phyloP scores from a whole-genome alignment of 2,329 filamentous ascomycete species.

The Fusarium devonianum region DNA sequence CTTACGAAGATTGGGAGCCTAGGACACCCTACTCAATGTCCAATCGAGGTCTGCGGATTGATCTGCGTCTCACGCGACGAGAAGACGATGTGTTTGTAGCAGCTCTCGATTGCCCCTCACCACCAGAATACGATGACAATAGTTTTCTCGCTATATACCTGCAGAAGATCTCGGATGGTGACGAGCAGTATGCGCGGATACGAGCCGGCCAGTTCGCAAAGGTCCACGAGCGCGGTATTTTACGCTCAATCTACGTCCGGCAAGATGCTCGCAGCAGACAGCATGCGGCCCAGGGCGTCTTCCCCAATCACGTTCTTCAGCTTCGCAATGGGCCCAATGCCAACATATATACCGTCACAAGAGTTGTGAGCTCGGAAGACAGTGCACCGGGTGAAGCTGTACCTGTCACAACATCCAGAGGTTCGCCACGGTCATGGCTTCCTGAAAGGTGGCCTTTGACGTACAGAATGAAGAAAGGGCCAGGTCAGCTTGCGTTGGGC shows the following conservation, averaged over 20 bases:
- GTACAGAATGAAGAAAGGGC: not conserved
- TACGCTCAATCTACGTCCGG: constrained; percentile 40
- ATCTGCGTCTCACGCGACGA: constrained; percentile 33
- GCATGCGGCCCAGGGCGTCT: constrained; percentile 29
- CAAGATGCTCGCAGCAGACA: constrained; percentile 26
- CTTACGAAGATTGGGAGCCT: constrained; percentile 44
- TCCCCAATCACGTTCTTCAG: constrained; percentile 32
- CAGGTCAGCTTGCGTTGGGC: not conserved
- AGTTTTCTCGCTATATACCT: constrained; percentile 44
- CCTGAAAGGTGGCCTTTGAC: not conserved
- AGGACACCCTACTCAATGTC: constrained; percentile 38
- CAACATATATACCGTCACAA: not conserved
- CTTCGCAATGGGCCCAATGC: constrained; percentile 21
- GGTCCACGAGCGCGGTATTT: constrained; percentile 28
- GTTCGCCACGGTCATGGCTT: not conserved
- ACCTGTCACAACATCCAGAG: not conserved
- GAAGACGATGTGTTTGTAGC: constrained; percentile 37
- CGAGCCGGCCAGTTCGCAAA: constrained; percentile 22
- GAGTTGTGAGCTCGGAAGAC: not conserved
- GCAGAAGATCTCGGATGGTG: constrained; percentile 36
- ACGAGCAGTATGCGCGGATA: constrained; percentile 40
- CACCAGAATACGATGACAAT: constrained; percentile 40
- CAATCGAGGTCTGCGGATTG: constrained; percentile 40
- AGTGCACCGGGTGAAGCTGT: not conserved
- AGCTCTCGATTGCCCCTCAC: constrained; percentile 44